Percentiles rank a stretch among this genome's conserved stretches.
These are phyloP conservation scores for Aspergillus fumigatiaffinis DNA, from an alignment of 2,329 filamentous ascomycete species.

Conservation along the genomic window DNA sequence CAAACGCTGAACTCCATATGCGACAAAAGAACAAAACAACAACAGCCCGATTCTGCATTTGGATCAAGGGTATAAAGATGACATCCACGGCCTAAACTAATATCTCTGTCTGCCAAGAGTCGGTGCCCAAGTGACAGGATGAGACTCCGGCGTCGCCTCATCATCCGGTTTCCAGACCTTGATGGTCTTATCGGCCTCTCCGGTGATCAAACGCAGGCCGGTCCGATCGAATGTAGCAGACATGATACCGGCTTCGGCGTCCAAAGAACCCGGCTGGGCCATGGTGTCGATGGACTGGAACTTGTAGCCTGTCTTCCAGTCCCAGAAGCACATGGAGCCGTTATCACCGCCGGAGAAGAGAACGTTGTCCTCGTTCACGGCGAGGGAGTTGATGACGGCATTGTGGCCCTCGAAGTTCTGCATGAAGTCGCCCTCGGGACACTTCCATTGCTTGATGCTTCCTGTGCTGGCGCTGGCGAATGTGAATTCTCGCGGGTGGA, in stretches of 20 bases:
- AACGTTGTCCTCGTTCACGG: conserved; percentile 92
- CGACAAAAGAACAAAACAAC: conserved; percentile 11
- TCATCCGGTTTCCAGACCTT: conserved; percentile 98
- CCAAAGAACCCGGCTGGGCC: conserved; percentile 87
- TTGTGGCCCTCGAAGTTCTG: conserved; percentile 98
- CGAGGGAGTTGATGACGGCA: conserved; percentile 88
- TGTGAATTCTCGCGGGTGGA: conserved; percentile 90
- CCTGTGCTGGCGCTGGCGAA: conserved; percentile 90
- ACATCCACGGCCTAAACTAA: conserved; percentile 35
- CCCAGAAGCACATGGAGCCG: conserved; percentile 95
- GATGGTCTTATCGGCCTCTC: conserved; percentile 96
- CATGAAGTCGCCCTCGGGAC: conserved; percentile 96
- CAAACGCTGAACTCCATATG: conserved; percentile 29
- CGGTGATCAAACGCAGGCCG: conserved; percentile 82
- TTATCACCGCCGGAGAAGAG: conserved; percentile 95
- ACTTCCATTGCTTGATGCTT: conserved; percentile 99
- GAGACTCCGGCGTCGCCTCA: conserved; percentile 81
- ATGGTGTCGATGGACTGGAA: conserved; percentile 89
- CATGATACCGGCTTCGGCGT: conserved; percentile 94
- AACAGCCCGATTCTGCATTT: conserved; percentile 11
- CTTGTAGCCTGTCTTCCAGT: conserved; percentile 93
- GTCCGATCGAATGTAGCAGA: conserved; percentile 88
- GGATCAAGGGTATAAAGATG: conserved; percentile 17
- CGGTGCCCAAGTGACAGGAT: conserved; percentile 90
- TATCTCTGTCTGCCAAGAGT: conserved; percentile 73